phyloP scores from a whole-genome alignment of 2,329 filamentous ascomycete species.

The Tolypocladium tropicale region DNA sequence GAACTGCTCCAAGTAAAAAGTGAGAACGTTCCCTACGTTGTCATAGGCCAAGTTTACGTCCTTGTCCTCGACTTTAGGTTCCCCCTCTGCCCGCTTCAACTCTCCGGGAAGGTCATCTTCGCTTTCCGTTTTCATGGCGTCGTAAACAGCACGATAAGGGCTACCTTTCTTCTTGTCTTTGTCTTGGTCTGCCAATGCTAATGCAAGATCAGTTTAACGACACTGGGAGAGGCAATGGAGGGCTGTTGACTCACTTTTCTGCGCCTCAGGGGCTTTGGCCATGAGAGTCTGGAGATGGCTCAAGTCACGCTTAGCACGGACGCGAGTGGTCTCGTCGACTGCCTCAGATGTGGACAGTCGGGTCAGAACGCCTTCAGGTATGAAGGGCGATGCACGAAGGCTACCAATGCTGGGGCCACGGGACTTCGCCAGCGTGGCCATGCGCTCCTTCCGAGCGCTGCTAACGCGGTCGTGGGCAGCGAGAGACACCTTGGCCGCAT shows the following conservation, averaged over 20 bases:
- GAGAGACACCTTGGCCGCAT: constrained; percentile 25
- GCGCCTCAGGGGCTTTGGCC: constrained; percentile 5
- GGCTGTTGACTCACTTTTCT: constrained; percentile 12
- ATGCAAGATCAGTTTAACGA: constrained; percentile 3
- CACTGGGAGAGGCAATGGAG: constrained; percentile 4
- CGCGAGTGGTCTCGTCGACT: constrained; percentile 27
- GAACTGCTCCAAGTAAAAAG: constrained; percentile 40
- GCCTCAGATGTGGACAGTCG: constrained; percentile 25
- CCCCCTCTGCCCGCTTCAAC: constrained; percentile 31
- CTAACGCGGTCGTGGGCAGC: constrained; percentile 20
- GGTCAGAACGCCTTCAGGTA: constrained; percentile 28
- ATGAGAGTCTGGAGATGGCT: constrained; percentile 25
- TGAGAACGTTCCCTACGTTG: constrained; percentile 36
- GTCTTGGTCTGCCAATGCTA: constrained; percentile 7
- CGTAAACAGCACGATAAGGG: constrained; percentile 32
- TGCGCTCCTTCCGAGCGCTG: constrained; percentile 20
- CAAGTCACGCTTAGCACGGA: constrained; percentile 26
- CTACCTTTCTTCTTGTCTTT: constrained; percentile 10
- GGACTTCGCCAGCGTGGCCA: constrained; percentile 22
- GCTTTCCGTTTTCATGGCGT: constrained; percentile 26
- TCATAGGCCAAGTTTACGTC: constrained; percentile 38
- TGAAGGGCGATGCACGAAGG: constrained; percentile 16
- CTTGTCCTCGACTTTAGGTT: constrained; percentile 27
- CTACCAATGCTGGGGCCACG: constrained; percentile 10
- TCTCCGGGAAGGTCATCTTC: constrained; percentile 30